Evolutionary conservation across 2,329 filamentous ascomycete species (phyloP), one percentile per base, ranked within the genome.

Genomic region (Trichothecium roseum): DNA sequence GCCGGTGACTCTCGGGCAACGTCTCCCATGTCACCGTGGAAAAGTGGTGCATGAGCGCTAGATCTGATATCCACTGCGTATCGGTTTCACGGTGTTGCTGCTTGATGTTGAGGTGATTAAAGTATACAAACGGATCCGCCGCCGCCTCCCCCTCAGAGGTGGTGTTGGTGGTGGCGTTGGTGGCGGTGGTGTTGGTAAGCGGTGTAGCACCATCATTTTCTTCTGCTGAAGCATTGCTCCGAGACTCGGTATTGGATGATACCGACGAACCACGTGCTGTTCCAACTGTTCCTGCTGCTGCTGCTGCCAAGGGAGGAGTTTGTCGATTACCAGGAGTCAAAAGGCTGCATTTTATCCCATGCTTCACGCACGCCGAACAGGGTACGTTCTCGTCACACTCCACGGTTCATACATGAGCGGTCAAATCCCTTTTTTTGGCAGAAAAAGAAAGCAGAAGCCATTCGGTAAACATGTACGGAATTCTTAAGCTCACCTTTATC

Each of bases 381-480:
- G 59, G 59, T n/a, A 44, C 47, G 5, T 48, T 49, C 42, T 62
- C 59, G 35, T 62, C 56, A 40, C 59, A 62, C 59, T 61, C 35
- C 28, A 29, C 13, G 6, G 7, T n/a, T n/a, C n/a, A n/a, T 29
- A 14, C 6, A 14, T 29, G 13, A 13, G 16, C 6, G 6, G 28
- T 6, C 16, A 15, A 29, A 30, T 30, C n/a, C n/a, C n/a, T n/a
- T n/a, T 27, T 27, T 8, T 8, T 12, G n/a, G n/a, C n/a, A n/a
- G n/a, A n/a, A n/a, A n/a, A n/a, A n/a, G n/a, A n/a, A n/a, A n/a
- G n/a, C n/a, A n/a, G n/a, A n/a, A n/a, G n/a, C n/a, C n/a, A n/a
- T n/a, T n/a, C n/a, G n/a, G n/a, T n/a, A n/a, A n/a, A n/a, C 14
- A 12, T 8, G 30, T 18, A 32, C 18, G 7, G 30, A 17, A 17